phyloP scores from a whole-genome alignment of 345 rosid species.

The Dipteronia dyeriana region DNA sequence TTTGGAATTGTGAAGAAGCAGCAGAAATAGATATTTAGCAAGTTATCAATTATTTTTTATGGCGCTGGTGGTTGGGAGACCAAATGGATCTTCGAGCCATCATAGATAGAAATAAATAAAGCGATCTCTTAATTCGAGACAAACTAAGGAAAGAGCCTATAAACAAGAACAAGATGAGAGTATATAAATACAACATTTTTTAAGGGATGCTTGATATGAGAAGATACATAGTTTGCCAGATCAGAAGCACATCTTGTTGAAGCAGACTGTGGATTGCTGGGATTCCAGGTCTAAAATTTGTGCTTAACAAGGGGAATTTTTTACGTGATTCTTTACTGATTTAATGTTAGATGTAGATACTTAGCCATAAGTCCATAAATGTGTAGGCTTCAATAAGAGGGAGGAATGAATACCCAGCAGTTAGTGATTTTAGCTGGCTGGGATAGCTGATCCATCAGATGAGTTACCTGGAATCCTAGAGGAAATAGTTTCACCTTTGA shows the following conservation, averaged over 20 bases:
- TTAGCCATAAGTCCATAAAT: not conserved
- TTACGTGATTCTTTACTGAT: not conserved
- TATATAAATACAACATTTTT: not conserved
- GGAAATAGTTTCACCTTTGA: conserved; percentile 2
- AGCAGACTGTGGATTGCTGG: not conserved
- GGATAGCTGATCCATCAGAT: not conserved
- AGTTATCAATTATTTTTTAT: not conserved
- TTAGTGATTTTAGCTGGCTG: not conserved
- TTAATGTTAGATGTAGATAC: not conserved
- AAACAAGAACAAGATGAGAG: not conserved
- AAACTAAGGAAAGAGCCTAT: not conserved
- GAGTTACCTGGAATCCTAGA: not conserved
- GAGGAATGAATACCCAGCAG: not conserved
- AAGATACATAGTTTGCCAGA: not conserved
- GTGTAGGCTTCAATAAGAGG: not conserved
- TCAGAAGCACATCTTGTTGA: not conserved
- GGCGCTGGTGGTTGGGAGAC: too few species aligned
- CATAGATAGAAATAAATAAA: too few species aligned
- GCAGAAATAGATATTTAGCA: not conserved
- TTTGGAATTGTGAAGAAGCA: not conserved
- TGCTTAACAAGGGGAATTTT: not conserved
- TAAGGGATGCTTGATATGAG: not conserved
- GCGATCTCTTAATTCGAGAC: too few species aligned
- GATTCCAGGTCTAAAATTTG: not conserved
- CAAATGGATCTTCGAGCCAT: not conserved